phyloP scores from a whole-genome alignment of 2,329 filamentous ascomycete genomes.

The Parafenestella ontariensis region DNA sequence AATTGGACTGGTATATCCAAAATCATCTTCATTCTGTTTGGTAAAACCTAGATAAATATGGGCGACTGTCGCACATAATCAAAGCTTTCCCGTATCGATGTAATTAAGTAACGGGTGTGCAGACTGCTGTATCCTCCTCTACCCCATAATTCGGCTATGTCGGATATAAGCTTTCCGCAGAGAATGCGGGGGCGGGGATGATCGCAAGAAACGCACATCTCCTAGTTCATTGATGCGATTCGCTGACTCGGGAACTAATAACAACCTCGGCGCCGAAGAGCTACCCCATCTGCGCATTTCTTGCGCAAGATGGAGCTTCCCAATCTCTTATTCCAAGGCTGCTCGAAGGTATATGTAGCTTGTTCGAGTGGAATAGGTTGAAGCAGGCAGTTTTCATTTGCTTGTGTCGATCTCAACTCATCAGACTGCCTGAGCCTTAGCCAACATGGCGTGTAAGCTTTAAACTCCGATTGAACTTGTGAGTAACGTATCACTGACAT shows the following conservation, averaged over 20 bases:
- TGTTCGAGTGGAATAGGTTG: neutral
- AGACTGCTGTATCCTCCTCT: neutral
- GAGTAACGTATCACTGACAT: neutral
- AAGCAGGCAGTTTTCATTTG: neutral
- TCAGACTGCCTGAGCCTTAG: neutral
- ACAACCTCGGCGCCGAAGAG: slow-evolving; percentile 16
- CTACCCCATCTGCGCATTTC: slow-evolving; percentile 6
- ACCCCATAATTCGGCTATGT: neutral
- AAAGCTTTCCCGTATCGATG: too few species aligned
- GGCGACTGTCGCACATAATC: too few species aligned
- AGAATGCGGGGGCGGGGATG: neutral
- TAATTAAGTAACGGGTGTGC: neutral
- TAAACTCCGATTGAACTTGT: neutral
- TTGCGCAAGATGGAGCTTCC: neutral
- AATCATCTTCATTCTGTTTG: too few species aligned
- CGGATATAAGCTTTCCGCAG: neutral
- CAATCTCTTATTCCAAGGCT: neutral
- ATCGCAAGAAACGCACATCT: neutral
- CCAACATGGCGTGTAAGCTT: slow-evolving; percentile 17
- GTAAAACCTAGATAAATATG: too few species aligned
- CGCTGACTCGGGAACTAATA: slow-evolving; percentile 14
- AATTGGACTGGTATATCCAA: too few species aligned
- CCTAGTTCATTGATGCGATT: slow-evolving; percentile 6
- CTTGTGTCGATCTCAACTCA: neutral
- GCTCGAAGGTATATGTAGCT: neutral